Evolutionary conservation across 805 yeast species (phyloP), one percentile per base, ranked within the genome.

Genomic region (Kuraishia molischiana): DNA sequence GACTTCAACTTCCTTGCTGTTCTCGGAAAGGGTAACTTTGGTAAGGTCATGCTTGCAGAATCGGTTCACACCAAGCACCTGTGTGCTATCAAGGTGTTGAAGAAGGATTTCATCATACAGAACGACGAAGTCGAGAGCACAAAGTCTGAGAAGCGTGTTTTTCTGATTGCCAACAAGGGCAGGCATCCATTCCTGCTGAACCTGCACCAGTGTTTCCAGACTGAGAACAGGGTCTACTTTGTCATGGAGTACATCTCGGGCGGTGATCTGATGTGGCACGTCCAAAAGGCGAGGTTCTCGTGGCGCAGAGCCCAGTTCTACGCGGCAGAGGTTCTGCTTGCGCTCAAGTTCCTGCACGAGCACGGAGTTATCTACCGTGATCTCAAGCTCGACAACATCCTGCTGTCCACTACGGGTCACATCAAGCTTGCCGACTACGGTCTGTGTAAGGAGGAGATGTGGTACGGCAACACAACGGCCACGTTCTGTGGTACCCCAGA

Each of bases 401-500:
- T 92, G 58, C 67, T 92, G 49, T 85, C 95, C 5, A 73, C 85
- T 1, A 79, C 79, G 37, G 99, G 99, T 15, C 98, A 92, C 59
- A 85, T 92, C 54, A 92, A 92, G 63, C 78, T 92, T 49, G 98
- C 94, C 22, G 99, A 92, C 62, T 92, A 90, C 55, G 99, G 99
- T 37, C 70, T 92, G 48, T 92, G 99, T 70, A 92, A 92, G 59
- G 97, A 87, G 50, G 83, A 71, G 24, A 61, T 61, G 66, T 58
- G 62, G 61, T 45, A 47, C 54, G 87, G 86, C 10, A 77, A 72
- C 48, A 85, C 89, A 15, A 92, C 97, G 0, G 79, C 85, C 4
- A 92, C 98, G 0, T 92, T 90, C 66, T 92, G 98, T 67, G 98
- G 99, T 49, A 92, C 99, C 2, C 99, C 99, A 0, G 98, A 92